Conservation (phyloP, 108 stramenopile genomes). For the Cyclotella cryptica region DNA sequence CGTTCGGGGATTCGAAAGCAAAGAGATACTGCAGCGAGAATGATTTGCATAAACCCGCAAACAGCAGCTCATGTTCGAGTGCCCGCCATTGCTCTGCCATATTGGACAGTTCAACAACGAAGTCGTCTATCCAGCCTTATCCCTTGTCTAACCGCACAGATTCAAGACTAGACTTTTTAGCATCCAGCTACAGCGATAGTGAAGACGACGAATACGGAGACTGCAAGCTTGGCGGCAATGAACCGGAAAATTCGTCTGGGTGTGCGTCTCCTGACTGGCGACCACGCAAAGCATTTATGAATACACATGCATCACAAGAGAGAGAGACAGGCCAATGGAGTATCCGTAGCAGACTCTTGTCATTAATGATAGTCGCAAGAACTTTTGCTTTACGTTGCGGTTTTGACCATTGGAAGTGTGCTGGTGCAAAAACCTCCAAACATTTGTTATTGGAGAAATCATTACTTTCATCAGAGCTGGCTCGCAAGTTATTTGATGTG, state of each 20-base stretch:
- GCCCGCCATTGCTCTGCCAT: not conserved
- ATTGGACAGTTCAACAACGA: no score
- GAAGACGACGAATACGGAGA: no score
- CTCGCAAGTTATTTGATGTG: not conserved
- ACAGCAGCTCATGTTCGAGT: not conserved
- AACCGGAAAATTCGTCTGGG: no score
- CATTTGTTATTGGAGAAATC: not conserved
- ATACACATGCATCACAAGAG: not conserved
- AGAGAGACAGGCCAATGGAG: not conserved
- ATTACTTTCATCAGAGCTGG: not conserved
- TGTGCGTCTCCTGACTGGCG: not conserved
- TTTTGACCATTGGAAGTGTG: constrained; percentile 24
- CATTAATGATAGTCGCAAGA: not conserved
- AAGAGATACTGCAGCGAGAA: not conserved
- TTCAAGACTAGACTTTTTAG: no score
- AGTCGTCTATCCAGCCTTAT: no score
- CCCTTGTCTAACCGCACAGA: no score
- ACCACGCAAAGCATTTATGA: not conserved
- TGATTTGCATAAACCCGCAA: not conserved
- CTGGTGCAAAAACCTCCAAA: not conserved
- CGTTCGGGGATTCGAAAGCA: not conserved
- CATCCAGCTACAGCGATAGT: no score
- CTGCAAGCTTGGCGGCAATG: no score
- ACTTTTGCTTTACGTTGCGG: constrained; percentile 22
- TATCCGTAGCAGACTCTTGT: not conserved